These are phyloP conservation scores for Fusarium dlaminii DNA, from an alignment of 2,329 filamentous ascomycete genomes.

Conservation along the genomic window DNA sequence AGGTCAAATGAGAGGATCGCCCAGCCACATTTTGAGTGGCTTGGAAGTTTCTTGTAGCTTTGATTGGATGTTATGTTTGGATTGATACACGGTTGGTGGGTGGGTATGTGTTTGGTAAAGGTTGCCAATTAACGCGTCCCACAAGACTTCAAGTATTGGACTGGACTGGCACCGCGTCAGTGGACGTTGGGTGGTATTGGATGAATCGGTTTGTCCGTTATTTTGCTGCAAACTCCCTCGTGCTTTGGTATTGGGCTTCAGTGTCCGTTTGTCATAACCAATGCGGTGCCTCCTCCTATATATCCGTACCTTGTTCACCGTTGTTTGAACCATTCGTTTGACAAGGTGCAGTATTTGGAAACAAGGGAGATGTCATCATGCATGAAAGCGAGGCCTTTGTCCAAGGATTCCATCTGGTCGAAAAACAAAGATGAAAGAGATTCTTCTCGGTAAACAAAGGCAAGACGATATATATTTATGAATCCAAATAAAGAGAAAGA, in stretches of 20 bases:
- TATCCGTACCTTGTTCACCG: neutral
- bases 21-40: slow-evolving; percentile 38
- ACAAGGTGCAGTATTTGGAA: neutral
- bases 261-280: neutral
- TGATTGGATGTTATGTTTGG: slow-evolving; percentile 22
- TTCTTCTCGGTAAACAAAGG: neutral
- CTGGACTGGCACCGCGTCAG: neutral
- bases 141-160: neutral
- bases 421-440: neutral
- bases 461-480: neutral
- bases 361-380: slow-evolving; percentile 23
- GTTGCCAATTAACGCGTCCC: slow-evolving; percentile 35
- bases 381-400: slow-evolving; percentile 27
- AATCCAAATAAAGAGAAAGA: neutral
- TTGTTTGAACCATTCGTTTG: neutral
- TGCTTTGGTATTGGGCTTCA: neutral
- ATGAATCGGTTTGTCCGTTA: neutral
- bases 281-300: neutral
- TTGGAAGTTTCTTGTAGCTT: neutral
- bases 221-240: slow-evolving; percentile 5
- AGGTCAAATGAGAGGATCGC: slow-evolving; percentile 16
- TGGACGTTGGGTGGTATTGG: neutral
- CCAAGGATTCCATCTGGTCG: neutral
- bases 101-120: slow-evolving; percentile 9
- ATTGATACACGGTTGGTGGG: slow-evolving; percentile 31